Evolutionary conservation across 768 basidiomycete genomes (phyloP).

Genomic region (Zangia roseola): DNA sequence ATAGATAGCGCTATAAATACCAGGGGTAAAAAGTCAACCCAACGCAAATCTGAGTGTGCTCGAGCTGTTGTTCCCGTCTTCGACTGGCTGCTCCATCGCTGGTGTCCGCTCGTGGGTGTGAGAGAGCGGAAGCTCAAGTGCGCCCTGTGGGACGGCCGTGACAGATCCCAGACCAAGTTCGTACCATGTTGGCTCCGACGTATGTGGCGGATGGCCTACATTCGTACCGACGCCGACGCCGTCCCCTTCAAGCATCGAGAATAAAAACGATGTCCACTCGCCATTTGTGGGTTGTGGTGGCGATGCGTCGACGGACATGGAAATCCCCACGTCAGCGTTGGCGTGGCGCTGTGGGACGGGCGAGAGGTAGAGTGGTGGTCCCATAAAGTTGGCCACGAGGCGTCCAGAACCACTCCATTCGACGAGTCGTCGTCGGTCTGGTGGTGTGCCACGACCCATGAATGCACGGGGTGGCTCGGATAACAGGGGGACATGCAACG

Average conservation of each 20-base stretch:
- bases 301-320: conserved; percentile 22
- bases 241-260: conserved; percentile 35
- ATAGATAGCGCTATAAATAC: conserved; percentile 32
- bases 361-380: conserved; percentile 26
- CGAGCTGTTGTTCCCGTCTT: conserved; percentile 25
- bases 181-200: conserved; percentile 26
- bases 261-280: conserved; percentile 34
- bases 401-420: conserved; percentile 30
- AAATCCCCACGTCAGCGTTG: conserved; percentile 14
- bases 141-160: conserved; percentile 1
- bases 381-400: conserved; percentile 19
- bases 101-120: conserved; percentile 5
- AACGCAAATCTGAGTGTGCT: conserved; percentile 33
- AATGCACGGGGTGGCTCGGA: conserved; percentile 34
- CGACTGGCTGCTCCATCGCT: conserved; percentile 13
- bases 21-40: conserved; percentile 15
- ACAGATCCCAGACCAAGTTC: conserved; percentile 27
- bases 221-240: conserved; percentile 14
- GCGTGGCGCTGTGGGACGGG: conserved; percentile 21
- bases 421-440: conserved; percentile 27
- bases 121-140: conserved; percentile 16
- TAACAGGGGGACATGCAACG: conserved; percentile 30
- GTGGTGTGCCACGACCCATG: conserved; percentile 35
- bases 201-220: conserved; percentile 1
- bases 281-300: conserved; percentile 16